These are phyloP conservation scores for Rhododendron ovatum DNA, from an alignment of 148 eudicot genomes.

Conservation along the genomic window DNA sequence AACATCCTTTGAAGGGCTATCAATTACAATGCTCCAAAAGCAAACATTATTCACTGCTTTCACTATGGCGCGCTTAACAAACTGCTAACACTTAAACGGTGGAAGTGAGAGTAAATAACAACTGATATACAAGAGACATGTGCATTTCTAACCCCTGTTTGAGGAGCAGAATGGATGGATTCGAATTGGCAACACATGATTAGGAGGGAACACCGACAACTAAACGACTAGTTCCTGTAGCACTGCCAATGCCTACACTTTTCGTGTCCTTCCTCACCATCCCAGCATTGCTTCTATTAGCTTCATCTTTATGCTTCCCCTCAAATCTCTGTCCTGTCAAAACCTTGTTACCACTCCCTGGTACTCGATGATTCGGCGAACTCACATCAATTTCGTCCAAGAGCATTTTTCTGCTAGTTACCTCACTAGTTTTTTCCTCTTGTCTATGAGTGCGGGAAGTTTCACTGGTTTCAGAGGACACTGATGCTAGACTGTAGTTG, in stretches of 20 bases:
- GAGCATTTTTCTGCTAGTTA: constrained; percentile 10
- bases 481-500: constrained; percentile 11
- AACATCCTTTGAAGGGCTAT: background rate
- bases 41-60: background rate
- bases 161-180: background rate
- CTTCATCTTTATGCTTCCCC: constrained; percentile 15
- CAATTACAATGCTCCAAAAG: background rate
- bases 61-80: background rate
- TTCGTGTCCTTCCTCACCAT: constrained; percentile 22
- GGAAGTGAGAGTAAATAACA: background rate
- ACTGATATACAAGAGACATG: background rate
- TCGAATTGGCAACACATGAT: background rate
- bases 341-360: constrained; percentile 8
- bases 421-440: background rate
- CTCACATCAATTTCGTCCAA: background rate
- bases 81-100: background rate
- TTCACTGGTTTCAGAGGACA: constrained; percentile 10
- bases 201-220: constrained; percentile 27
- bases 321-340: constrained; percentile 16
- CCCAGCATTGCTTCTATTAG: constrained; percentile 12
- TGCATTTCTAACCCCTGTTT: background rate
- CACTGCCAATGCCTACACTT: background rate
- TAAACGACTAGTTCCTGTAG: constrained; percentile 16
- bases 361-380: constrained; percentile 9
- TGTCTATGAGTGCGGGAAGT: constrained; percentile 8